Evolutionary conservation across 306 rosid genomes (phyloP).

Genomic region (Malus domestica): ASM211411v1 NC_041796.1:7245001-7245500

Average conservation of each 20-base stretch:
- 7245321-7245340: not conserved
- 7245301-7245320: not conserved
- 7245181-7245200: no score
- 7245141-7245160: not conserved
- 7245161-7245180: not conserved
- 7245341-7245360: not conserved
- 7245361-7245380: not conserved
- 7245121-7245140: accelerated
- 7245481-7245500: no score
- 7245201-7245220: no score
- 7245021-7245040: not conserved
- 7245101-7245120: not conserved
- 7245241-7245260: not conserved
- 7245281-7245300: not conserved
- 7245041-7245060: constrained; percentile 4
- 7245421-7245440: no score
- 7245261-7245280: not conserved
- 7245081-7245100: not conserved
- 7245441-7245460: no score
- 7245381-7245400: no score
- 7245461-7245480: no score
- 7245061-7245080: not conserved
- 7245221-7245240: not conserved
- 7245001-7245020: not conserved
- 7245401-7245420: no score